phyloP scores from a whole-genome alignment of 371 early-diverging fungal species.

The Mucor lusitanicus region DNA sequence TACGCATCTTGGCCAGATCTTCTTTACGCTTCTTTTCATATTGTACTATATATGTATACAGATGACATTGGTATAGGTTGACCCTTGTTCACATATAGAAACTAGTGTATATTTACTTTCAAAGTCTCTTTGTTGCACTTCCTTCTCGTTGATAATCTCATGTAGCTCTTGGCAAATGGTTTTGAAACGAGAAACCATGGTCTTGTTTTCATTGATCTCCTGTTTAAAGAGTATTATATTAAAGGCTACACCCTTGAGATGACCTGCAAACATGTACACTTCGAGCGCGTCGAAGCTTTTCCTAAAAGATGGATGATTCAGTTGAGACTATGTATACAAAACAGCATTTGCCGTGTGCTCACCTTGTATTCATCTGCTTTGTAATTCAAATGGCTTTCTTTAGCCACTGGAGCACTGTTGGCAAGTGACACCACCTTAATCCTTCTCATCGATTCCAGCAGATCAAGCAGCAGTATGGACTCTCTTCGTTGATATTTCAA shows the following conservation, averaged over 20 bases:
- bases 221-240: not conserved
- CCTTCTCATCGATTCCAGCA: not conserved
- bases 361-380: not conserved
- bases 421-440: not conserved
- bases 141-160: not conserved
- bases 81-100: not conserved
- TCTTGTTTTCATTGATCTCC: not conserved
- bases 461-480: not conserved
- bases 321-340: not conserved
- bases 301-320: not conserved
- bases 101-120: not conserved
- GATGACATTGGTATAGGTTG: not conserved
- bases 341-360: not conserved
- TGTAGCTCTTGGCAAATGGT: not conserved
- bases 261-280: not conserved
- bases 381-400: not conserved
- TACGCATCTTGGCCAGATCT: not conserved
- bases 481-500: not conserved
- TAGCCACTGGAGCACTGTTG: not conserved
- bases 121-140: not conserved
- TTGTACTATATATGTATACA: not conserved
- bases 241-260: not conserved
- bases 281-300: not conserved
- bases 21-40: not conserved
- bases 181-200: not conserved